A percentile compares a stretch with the other conserved stretches of the same genome.
phyloP scores from a whole-genome alignment of 2,329 filamentous ascomycete species.

The Fusarium nematophilum region DNA sequence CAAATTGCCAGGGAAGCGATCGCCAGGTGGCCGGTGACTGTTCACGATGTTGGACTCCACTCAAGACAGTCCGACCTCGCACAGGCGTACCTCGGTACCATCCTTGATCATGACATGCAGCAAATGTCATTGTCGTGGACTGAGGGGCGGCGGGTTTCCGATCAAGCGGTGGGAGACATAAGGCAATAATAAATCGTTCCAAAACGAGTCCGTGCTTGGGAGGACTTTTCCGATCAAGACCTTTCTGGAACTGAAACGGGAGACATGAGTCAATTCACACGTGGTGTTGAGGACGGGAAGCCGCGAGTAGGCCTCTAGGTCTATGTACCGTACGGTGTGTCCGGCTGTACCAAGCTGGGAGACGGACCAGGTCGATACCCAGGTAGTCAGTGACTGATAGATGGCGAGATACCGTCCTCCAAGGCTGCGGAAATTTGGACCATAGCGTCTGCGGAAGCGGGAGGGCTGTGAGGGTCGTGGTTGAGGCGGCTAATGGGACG shows the following conservation, averaged over 20 bases:
- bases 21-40: slow-evolving; percentile 8
- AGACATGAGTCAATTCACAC: slow-evolving; percentile 19
- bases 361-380: slow-evolving; percentile 1
- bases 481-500: slow-evolving; percentile 32
- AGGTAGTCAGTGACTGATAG: slow-evolving; percentile 5
- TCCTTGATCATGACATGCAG: not conserved
- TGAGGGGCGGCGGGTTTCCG: no score
- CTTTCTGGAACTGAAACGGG: slow-evolving; percentile 7
- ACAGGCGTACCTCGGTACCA: slow-evolving; percentile 9
- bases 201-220: not conserved
- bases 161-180: no score
- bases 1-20: slow-evolving; percentile 22
- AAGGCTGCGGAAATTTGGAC: slow-evolving; percentile 6
- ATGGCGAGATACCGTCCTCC: not conserved
- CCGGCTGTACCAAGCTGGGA: slow-evolving; percentile 20
- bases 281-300: slow-evolving; percentile 8
- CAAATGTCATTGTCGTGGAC: no score
- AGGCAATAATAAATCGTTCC: no score
- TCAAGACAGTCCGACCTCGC: slow-evolving; percentile 25
- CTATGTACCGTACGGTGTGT: not conserved
- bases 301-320: not conserved
- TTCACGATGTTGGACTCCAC: slow-evolving; percentile 25
- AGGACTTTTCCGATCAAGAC: slow-evolving; percentile 1
- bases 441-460: slow-evolving; percentile 14
- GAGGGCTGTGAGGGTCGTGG: slow-evolving; percentile 15